phyloP scores from a whole-genome alignment of 78 protist species.

The Capsaspora owczarzaki region DNA sequence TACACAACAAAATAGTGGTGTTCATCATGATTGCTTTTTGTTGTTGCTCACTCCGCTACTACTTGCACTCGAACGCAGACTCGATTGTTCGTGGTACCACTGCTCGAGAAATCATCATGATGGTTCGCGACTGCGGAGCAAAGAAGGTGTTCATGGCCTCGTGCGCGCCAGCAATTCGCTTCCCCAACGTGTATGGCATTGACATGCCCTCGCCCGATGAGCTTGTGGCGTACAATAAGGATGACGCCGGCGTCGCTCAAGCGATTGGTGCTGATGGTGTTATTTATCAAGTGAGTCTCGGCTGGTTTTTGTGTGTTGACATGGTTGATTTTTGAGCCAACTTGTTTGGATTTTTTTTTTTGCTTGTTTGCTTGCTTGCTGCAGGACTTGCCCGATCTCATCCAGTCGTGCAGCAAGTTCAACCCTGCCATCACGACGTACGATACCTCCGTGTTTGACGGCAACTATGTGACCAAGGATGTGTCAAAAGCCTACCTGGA shows the following conservation, averaged over 20 bases:
- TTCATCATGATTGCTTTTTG: background rate
- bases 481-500: slow-evolving; percentile 7
- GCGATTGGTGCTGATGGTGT: slow-evolving; percentile 32
- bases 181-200: slow-evolving; percentile 41
- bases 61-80: background rate
- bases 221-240: slow-evolving; percentile 28
- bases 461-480: slow-evolving; percentile 23
- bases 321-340: background rate
- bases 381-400: slow-evolving; percentile 2
- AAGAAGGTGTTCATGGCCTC: slow-evolving; percentile 42
- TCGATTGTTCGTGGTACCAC: slow-evolving; percentile 58
- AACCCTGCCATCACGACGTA: background rate
- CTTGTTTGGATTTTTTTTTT: no score
- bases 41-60: background rate
- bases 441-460: slow-evolving; percentile 28
- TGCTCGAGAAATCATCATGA: slow-evolving; percentile 20
- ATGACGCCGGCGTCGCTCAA: background rate
- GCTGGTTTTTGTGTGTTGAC: background rate
- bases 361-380: background rate
- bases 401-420: background rate
- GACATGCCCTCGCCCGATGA: slow-evolving; percentile 43
- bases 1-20: background rate
- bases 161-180: slow-evolving; percentile 27
- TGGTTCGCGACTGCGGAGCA: slow-evolving; percentile 57
- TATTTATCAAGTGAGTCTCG: background rate